These are phyloP conservation scores for Neotropicomus parvogracilis DNA, from an alignment of 1,284 basidiomycete genomes.

Conservation along the genomic window DNA sequence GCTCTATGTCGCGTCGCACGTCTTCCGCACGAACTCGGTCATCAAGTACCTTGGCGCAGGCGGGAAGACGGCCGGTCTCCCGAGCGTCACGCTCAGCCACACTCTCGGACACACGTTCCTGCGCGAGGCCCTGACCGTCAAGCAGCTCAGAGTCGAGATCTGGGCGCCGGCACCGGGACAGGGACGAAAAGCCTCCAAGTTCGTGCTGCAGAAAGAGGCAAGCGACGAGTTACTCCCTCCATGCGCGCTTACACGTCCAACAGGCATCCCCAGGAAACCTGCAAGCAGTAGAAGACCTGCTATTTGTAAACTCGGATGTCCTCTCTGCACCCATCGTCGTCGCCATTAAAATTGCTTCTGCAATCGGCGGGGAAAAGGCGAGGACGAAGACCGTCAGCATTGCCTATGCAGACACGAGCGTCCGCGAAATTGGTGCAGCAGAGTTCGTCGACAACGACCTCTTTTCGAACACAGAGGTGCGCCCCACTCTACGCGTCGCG, in stretches of 20 bases:
- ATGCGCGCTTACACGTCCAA: conserved; percentile 10
- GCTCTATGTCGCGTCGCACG: conserved; percentile 78
- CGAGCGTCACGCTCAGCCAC: conserved; percentile 76
- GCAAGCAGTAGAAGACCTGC: conserved; percentile 88
- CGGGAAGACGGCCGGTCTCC: conserved; percentile 56
- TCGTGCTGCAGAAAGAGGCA: conserved; percentile 78
- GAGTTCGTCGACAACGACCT: conserved; percentile 95
- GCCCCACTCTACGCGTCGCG: conserved; percentile 8
- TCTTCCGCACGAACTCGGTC: conserved; percentile 84
- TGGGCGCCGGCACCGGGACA: conserved; percentile 73
- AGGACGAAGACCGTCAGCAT: conserved; percentile 64
- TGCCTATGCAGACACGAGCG: conserved; percentile 76
- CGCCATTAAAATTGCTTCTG: conserved; percentile 76
- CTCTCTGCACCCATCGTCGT: conserved; percentile 87
- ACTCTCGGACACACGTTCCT: conserved; percentile 85
- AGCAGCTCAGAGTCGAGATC: conserved; percentile 94
- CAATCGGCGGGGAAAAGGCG: conserved; percentile 47
- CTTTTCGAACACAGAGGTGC: conserved; percentile 92
- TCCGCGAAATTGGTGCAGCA: conserved; percentile 69
- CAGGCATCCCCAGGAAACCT: conserved; percentile 95
- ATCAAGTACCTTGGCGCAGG: conserved; percentile 76
- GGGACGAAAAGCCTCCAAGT: conserved; percentile 72
- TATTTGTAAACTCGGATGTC: conserved; percentile 85
- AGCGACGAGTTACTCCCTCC: conserved; percentile 1
- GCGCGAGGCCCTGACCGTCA: conserved; percentile 85